Conservation (phyloP, 1,284 basidiomycete genomes). For the Salmacisia buchloeana region DNA sequence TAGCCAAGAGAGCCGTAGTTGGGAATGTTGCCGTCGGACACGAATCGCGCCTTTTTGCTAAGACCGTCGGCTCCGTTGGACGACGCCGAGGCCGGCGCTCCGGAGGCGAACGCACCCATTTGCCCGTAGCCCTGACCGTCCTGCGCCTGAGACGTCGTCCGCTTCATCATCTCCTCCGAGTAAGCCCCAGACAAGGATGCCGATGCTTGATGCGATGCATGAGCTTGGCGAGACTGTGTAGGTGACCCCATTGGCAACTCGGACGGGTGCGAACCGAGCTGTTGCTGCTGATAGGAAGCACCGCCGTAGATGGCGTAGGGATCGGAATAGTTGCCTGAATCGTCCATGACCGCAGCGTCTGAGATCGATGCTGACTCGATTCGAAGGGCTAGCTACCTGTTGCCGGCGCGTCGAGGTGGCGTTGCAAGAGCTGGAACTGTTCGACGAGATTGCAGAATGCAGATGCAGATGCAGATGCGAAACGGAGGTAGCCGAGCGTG, state of each 20-base stretch:
- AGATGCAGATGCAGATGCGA: too few species aligned
- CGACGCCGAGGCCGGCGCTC: constrained; percentile 15
- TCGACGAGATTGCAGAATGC: too few species aligned
- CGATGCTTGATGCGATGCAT: constrained; percentile 11
- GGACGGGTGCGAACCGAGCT: constrained; percentile 15
- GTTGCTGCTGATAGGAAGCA: neutral
- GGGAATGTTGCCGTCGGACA: constrained; percentile 36
- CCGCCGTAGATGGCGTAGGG: neutral
- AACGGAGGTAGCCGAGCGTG: too few species aligned
- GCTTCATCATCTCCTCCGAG: constrained; percentile 30
- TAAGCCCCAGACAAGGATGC: constrained; percentile 12
- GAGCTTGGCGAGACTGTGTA: constrained; percentile 15
- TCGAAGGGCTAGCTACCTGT: too few species aligned
- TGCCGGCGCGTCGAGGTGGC: too few species aligned
- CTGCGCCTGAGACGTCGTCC: constrained; percentile 31
- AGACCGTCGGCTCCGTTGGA: constrained; percentile 11
- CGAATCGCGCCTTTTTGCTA: constrained; percentile 36
- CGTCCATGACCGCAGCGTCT: too few species aligned
- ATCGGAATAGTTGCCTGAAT: constrained; percentile 1
- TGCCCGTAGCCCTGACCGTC: constrained; percentile 22
- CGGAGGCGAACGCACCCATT: constrained; percentile 17
- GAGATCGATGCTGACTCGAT: too few species aligned
- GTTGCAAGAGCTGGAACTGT: too few species aligned
- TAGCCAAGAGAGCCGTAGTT: constrained; percentile 22
- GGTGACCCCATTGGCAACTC: constrained; percentile 18